These are phyloP conservation scores for Spergularia azorica DNA, from an alignment of 179 eudicot genomes.

Conservation along the genomic window DNA sequence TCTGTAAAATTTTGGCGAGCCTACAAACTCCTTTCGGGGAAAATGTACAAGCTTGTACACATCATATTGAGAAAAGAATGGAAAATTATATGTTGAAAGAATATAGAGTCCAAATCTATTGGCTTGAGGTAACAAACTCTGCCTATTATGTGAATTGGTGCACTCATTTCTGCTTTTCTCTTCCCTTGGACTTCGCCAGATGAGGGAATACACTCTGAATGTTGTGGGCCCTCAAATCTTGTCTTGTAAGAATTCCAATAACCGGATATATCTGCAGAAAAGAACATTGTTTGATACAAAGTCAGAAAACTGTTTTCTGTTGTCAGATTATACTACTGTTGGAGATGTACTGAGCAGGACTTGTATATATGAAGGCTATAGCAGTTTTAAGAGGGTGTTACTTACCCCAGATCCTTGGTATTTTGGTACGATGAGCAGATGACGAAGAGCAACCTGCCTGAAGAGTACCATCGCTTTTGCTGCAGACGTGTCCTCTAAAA, in stretches of 20 bases:
- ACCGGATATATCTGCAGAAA: slow-evolving; percentile 73
- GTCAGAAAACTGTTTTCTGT: slow-evolving; percentile 9
- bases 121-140: slow-evolving; percentile 11
- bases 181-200: slow-evolving; percentile 53
- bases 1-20: slow-evolving; percentile 17
- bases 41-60: slow-evolving; percentile 34
- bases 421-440: slow-evolving; percentile 82
- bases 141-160: slow-evolving; percentile 18
- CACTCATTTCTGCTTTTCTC: slow-evolving; percentile 56
- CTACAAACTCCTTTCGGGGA: slow-evolving; percentile 21
- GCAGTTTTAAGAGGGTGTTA: background rate
- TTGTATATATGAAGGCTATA: background rate
- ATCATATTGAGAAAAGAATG: slow-evolving; percentile 24
- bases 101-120: slow-evolving; percentile 23
- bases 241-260: slow-evolving; percentile 87
- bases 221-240: slow-evolving; percentile 92
- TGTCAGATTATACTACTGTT: background rate
- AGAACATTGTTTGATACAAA: slow-evolving; percentile 11
- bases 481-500: slow-evolving; percentile 78
- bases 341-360: slow-evolving; percentile 2
- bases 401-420: slow-evolving; percentile 87
- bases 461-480: slow-evolving; percentile 94
- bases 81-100: slow-evolving; percentile 27
- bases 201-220: slow-evolving; percentile 82
- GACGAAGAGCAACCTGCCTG: slow-evolving; percentile 93